A percentile compares a stretch with the other conserved stretches of the same genome.
Evolutionary conservation across 305 asterid species (phyloP).

Genomic region (Fraxinus ornus): DNA sequence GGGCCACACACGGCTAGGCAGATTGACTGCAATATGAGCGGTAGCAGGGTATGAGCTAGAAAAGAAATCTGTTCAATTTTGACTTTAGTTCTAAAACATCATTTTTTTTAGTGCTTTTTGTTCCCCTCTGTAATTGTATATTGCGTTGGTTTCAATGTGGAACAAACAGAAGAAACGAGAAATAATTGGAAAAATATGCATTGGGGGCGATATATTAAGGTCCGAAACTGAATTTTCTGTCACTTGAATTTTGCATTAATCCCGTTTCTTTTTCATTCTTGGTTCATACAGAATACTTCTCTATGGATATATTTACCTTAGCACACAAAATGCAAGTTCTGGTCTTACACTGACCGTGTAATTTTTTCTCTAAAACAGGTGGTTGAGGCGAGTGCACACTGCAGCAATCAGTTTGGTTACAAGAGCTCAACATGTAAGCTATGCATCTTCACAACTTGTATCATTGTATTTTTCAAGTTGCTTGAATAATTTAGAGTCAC

Average conservation of each 20-base stretch:
- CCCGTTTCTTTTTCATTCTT: conserved; percentile 2
- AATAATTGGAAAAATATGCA: neutral
- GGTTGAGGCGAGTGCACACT: conserved; percentile 72
- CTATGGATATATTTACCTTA: neutral
- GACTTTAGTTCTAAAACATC: neutral
- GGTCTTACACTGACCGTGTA: neutral
- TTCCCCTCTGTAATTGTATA: neutral
- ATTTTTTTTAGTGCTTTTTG: neutral
- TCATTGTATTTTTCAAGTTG: neutral
- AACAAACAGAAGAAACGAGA: neutral
- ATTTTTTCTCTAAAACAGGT: conserved; percentile 45
- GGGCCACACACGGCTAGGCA: neutral
- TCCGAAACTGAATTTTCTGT: neutral
- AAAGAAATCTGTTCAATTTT: neutral
- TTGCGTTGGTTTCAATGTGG: neutral
- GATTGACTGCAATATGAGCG: neutral
- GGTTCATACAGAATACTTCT: neutral
- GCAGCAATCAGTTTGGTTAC: conserved; percentile 65
- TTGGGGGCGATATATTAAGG: neutral
- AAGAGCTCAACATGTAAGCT: conserved; percentile 52
- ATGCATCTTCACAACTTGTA: neutral
- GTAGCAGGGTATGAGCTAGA: neutral
- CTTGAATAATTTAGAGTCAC: neutral
- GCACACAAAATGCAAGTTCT: neutral
- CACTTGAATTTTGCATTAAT: neutral